Conservation (phyloP, 768 basidiomycete species). For the Boletus huronensis region DNA sequence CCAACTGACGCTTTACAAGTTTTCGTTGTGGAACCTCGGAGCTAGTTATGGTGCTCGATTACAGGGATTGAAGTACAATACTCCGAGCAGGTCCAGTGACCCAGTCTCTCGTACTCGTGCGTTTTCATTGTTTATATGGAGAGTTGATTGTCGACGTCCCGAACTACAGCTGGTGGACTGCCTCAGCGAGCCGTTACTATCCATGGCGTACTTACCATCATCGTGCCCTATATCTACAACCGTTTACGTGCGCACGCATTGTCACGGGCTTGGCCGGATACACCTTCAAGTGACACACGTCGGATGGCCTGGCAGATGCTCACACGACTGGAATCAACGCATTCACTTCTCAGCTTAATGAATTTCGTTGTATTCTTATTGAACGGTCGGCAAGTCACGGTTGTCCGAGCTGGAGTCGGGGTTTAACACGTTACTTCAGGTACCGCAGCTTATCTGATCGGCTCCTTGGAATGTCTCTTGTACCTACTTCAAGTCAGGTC, state of each 20-base stretch:
- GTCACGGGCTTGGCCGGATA: constrained; percentile 87
- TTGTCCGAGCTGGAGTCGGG: neutral
- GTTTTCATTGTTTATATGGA: constrained; percentile 2
- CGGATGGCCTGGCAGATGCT: constrained; percentile 72
- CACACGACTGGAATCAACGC: constrained; percentile 61
- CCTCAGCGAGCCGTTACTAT: constrained; percentile 57
- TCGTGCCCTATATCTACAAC: constrained; percentile 75
- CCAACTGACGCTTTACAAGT: constrained; percentile 70
- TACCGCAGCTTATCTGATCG: constrained; percentile 84
- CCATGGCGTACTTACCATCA: constrained; percentile 69
- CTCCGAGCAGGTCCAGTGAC: constrained; percentile 8
- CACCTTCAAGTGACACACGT: constrained; percentile 73
- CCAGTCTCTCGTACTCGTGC: constrained; percentile 20
- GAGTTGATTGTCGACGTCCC: neutral
- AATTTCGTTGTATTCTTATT: constrained; percentile 83
- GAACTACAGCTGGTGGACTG: constrained; percentile 55
- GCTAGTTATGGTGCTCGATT: constrained; percentile 81
- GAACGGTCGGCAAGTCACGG: constrained; percentile 68
- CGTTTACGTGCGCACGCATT: constrained; percentile 74
- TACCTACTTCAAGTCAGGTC: constrained; percentile 64
- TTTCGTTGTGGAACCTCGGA: constrained; percentile 78
- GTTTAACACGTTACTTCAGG: constrained; percentile 40
- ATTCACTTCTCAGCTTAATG: constrained; percentile 58
- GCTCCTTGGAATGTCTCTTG: constrained; percentile 67
- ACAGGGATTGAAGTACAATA: constrained; percentile 68